These are phyloP conservation scores for Penicillium sp. DNA, from an alignment of 2,329 filamentous ascomycete genomes.

Conservation along the genomic window DNA sequence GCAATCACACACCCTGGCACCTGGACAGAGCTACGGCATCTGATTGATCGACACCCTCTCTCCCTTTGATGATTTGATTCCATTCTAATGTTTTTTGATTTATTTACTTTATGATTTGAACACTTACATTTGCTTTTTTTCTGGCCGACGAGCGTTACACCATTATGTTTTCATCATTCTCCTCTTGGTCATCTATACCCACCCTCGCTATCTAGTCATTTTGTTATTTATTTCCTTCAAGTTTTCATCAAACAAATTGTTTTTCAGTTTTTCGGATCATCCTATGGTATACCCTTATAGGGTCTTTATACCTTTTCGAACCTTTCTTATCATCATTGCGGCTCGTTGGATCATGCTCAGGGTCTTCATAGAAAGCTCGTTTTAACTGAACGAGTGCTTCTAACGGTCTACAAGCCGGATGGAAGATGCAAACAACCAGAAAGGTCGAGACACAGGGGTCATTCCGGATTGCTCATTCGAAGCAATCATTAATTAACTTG, in stretches of 20 bases:
- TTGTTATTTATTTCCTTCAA: constrained; percentile 3
- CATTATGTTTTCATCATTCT: not conserved
- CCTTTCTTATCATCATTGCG: not conserved
- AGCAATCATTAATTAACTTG: not conserved
- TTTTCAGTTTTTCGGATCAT: not conserved
- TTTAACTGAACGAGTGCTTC: not conserved
- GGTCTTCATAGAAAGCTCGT: not conserved
- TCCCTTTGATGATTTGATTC: not conserved
- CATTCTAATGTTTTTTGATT: not conserved
- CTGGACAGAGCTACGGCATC: constrained; percentile 19
- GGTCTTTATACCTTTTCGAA: not conserved
- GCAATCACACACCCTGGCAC: constrained; percentile 22
- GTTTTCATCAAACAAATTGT: constrained; percentile 13
- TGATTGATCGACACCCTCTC: constrained; percentile 2
- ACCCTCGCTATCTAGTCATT: constrained; percentile 1
- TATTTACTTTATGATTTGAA: not conserved
- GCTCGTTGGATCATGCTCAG: not conserved
- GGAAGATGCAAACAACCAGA: not conserved
- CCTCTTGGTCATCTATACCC: constrained; percentile 7
- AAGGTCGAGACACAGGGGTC: not conserved
- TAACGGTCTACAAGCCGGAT: not conserved
- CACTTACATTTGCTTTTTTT: not conserved
- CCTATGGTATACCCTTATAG: not conserved
- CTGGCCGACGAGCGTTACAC: not conserved
- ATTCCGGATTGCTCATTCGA: not conserved